Evolutionary conservation across 805 yeast species (phyloP).

Genomic region (Lachancea waltii): DNA sequence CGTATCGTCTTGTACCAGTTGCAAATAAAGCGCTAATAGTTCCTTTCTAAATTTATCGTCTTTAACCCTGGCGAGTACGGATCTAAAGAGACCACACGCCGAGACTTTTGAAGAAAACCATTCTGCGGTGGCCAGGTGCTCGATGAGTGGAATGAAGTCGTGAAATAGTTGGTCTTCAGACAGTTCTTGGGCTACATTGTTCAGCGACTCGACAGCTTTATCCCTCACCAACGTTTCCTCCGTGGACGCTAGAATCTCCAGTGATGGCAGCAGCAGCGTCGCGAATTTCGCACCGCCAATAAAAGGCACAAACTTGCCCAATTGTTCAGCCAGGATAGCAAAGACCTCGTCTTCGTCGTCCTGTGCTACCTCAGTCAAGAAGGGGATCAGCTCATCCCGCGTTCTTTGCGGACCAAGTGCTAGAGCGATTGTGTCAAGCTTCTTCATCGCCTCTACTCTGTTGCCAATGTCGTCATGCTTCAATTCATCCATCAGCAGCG

Average conservation of each 20-base stretch:
- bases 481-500: constrained; percentile 92
- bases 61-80: constrained; percentile 52
- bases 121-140: constrained; percentile 73
- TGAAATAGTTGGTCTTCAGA: constrained; percentile 55
- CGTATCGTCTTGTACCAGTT: constrained; percentile 79
- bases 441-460: constrained; percentile 90
- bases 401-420: constrained; percentile 95
- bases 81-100: constrained; percentile 78
- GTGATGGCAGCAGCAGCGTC: constrained; percentile 51
- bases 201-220: constrained; percentile 82
- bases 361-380: constrained; percentile 74
- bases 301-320: constrained; percentile 80
- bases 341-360: constrained; percentile 99
- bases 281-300: constrained; percentile 78
- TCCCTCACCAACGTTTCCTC: constrained; percentile 97
- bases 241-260: constrained; percentile 80
- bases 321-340: constrained; percentile 84
- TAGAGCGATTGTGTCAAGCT: constrained; percentile 86
- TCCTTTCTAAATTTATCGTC: constrained; percentile 49
- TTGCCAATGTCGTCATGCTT: constrained; percentile 94
- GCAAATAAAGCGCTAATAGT: constrained; percentile 59
- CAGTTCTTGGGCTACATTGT: constrained; percentile 58
- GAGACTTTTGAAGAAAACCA: constrained; percentile 95
- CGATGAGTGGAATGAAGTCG: constrained; percentile 69
- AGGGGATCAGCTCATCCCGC: constrained; percentile 81